phyloP scores from a whole-genome alignment of 2,329 filamentous ascomycete species.

The Fusarium robinianum region DNA sequence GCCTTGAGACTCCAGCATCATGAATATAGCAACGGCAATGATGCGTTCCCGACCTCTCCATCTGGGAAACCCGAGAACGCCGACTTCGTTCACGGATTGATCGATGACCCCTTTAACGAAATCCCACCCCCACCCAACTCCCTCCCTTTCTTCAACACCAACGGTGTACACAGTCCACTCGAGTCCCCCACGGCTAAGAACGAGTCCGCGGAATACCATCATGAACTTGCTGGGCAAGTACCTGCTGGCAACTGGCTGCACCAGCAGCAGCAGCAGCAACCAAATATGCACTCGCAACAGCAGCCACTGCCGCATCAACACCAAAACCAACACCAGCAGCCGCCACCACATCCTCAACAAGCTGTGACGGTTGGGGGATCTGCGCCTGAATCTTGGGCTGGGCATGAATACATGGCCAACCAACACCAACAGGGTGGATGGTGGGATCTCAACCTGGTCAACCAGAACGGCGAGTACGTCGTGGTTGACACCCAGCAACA shows the following conservation, averaged over 20 bases:
- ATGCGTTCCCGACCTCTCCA: conserved; percentile 34
- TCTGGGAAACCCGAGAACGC: conserved; percentile 34
- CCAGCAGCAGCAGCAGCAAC: conserved; percentile 30
- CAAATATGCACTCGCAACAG: no score
- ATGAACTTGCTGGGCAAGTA: conserved; percentile 26
- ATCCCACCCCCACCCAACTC: conserved; percentile 31
- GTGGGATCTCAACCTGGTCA: conserved; percentile 41
- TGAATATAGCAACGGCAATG: conserved; percentile 28
- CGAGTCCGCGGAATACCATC: conserved; percentile 37
- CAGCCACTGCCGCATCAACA: conserved; percentile 7
- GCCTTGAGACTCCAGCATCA: conserved; percentile 41
- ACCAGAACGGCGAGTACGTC: conserved; percentile 36
- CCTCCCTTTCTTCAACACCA: conserved; percentile 40
- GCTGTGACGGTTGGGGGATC: conserved; percentile 20
- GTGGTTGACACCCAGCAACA: conserved; percentile 39
- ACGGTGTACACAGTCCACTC: conserved; percentile 44
- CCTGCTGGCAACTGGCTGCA: conserved; percentile 29
- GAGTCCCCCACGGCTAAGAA: conserved; percentile 46
- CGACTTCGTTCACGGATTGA: conserved; percentile 44
- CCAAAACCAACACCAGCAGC: conserved; percentile 17
- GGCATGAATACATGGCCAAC: conserved; percentile 36
- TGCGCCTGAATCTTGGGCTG: conserved; percentile 32
- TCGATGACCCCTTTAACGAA: conserved; percentile 47
- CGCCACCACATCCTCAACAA: conserved; percentile 24
- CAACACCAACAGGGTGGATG: conserved; percentile 35